Evolutionary conservation across 2,329 filamentous ascomycete genomes (phyloP).

Genomic region (Fusarium sambucinum): DNA sequence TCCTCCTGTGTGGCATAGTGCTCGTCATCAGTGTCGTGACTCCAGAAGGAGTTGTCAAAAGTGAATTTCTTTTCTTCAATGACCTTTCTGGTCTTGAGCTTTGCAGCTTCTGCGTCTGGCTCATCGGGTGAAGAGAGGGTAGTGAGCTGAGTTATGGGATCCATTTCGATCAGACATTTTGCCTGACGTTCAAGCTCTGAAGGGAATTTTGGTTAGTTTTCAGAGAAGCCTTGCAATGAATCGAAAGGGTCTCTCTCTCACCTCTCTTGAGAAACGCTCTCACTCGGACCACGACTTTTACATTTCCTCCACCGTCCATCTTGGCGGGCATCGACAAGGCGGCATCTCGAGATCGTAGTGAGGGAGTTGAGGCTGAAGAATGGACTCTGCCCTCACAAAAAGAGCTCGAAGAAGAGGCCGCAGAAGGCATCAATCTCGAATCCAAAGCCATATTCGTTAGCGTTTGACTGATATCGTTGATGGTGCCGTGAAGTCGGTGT

Average conservation of each 20-base stretch:
- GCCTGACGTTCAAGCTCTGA: slow-evolving; percentile 84
- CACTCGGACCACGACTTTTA: slow-evolving; percentile 84
- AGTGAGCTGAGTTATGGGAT: slow-evolving; percentile 86
- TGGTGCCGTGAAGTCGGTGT: slow-evolving; percentile 56
- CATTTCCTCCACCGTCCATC: slow-evolving; percentile 78
- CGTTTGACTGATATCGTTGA: slow-evolving; percentile 56
- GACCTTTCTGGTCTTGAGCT: slow-evolving; percentile 76
- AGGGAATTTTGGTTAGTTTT: slow-evolving; percentile 3
- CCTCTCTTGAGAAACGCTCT: slow-evolving; percentile 83
- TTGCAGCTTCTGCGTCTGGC: slow-evolving; percentile 63
- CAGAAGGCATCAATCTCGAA: slow-evolving; percentile 60
- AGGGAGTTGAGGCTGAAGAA: slow-evolving; percentile 83
- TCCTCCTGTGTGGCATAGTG: slow-evolving; percentile 95
- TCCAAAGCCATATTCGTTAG: slow-evolving; percentile 58
- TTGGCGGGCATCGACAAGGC: slow-evolving; percentile 68
- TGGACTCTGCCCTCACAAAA: slow-evolving; percentile 55
- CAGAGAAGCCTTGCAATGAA: neutral
- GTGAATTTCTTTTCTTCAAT: slow-evolving; percentile 92
- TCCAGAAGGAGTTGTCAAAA: slow-evolving; percentile 99
- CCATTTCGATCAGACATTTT: slow-evolving; percentile 91
- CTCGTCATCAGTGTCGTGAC: slow-evolving; percentile 79
- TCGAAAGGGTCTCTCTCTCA: slow-evolving; percentile 53
- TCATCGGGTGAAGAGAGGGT: slow-evolving; percentile 78
- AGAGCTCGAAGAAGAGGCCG: slow-evolving; percentile 47
- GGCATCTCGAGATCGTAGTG: slow-evolving; percentile 78